Evolutionary conservation across 495 filamentous ascomycete genomes (phyloP).

Genomic region (Talaromyces adpressus): DNA sequence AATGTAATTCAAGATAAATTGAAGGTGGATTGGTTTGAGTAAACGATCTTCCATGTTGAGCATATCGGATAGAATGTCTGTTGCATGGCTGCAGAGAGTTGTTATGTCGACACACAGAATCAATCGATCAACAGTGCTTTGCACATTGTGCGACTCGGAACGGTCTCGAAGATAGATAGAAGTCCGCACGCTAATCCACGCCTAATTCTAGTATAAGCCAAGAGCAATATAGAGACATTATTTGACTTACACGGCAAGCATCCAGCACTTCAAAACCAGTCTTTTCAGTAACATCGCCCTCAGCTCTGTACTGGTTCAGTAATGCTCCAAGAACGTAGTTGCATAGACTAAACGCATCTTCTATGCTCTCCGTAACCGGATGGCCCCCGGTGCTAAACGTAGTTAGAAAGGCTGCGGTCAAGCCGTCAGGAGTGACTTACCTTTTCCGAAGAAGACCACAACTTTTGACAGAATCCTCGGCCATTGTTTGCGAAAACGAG

Average conservation of each 20-base stretch:
- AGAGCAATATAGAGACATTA: slow-evolving; percentile 6
- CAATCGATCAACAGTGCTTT: slow-evolving; percentile 14
- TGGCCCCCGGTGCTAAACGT: slow-evolving; percentile 11
- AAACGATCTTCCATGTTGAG: slow-evolving; percentile 19
- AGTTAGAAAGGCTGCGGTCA: not conserved
- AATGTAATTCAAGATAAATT: slow-evolving; percentile 25
- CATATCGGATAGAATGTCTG: slow-evolving; percentile 26
- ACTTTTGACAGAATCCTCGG: slow-evolving; percentile 64
- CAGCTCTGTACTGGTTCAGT: slow-evolving; percentile 19
- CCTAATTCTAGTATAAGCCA: slow-evolving; percentile 11
- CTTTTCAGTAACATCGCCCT: slow-evolving; percentile 15
- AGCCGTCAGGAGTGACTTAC: slow-evolving; percentile 21
- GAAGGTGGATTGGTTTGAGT: slow-evolving; percentile 15
- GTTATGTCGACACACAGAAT: slow-evolving; percentile 20
- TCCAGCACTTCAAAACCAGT: slow-evolving; percentile 27
- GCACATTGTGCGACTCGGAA: slow-evolving; percentile 4
- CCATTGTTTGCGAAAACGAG: slow-evolving; percentile 66
- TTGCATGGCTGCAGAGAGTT: slow-evolving; percentile 22
- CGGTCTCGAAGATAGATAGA: slow-evolving; percentile 17
- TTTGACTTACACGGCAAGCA: slow-evolving; percentile 30
- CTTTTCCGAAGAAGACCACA: slow-evolving; percentile 15
- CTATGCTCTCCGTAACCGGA: slow-evolving; percentile 24
- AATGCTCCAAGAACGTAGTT: slow-evolving; percentile 31
- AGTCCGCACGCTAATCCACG: slow-evolving; percentile 22
- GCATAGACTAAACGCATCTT: slow-evolving; percentile 31